A percentile compares a stretch with the other conserved stretches of the same genome.
These are phyloP conservation scores for Yarrowia phangngaensis DNA, from an alignment of 805 yeast genomes.

Conservation along the genomic window DNA sequence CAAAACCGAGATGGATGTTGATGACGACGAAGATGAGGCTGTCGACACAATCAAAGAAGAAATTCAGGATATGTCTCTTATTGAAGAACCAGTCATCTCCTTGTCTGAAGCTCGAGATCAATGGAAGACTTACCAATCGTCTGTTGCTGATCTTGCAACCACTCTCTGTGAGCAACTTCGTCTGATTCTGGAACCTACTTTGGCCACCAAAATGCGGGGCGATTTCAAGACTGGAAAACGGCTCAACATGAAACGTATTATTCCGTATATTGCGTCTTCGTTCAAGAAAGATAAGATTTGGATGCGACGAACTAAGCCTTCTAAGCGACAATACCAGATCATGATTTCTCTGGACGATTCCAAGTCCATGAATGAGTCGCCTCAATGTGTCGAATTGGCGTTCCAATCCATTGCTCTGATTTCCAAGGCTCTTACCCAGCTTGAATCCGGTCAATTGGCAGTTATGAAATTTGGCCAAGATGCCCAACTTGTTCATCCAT, in stretches of 20 bases:
- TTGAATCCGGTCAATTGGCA: slow-evolving; percentile 91
- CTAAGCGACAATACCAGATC: slow-evolving; percentile 93
- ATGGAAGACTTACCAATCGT: slow-evolving; percentile 79
- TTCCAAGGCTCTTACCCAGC: slow-evolving; percentile 85
- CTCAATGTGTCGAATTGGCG: slow-evolving; percentile 78
- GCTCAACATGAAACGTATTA: slow-evolving; percentile 93
- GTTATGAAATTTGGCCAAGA: slow-evolving; percentile 86
- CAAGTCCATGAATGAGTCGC: slow-evolving; percentile 91
- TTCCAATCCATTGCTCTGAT: slow-evolving; percentile 92
- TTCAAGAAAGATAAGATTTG: slow-evolving; percentile 97
- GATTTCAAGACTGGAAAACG: slow-evolving; percentile 97
- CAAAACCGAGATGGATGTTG: slow-evolving; percentile 25
- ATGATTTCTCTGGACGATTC: slow-evolving; percentile 98
- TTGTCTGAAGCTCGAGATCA: slow-evolving; percentile 66
- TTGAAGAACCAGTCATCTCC: slow-evolving; percentile 38
- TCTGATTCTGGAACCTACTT: slow-evolving; percentile 88
- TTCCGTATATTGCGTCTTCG: slow-evolving; percentile 95
- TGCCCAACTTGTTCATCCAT: slow-evolving; percentile 81
- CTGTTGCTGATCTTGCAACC: slow-evolving; percentile 84
- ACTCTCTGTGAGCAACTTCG: slow-evolving; percentile 89
- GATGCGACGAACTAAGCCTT: slow-evolving; percentile 96
- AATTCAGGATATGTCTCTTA: slow-evolving; percentile 16
- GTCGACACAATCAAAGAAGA: slow-evolving; percentile 36
- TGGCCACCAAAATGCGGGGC: slow-evolving; percentile 91
- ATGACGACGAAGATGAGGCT: slow-evolving; percentile 30